phyloP scores from a whole-genome alignment of 1,284 basidiomycete species.

The Neolentinus lepideus region DNA sequence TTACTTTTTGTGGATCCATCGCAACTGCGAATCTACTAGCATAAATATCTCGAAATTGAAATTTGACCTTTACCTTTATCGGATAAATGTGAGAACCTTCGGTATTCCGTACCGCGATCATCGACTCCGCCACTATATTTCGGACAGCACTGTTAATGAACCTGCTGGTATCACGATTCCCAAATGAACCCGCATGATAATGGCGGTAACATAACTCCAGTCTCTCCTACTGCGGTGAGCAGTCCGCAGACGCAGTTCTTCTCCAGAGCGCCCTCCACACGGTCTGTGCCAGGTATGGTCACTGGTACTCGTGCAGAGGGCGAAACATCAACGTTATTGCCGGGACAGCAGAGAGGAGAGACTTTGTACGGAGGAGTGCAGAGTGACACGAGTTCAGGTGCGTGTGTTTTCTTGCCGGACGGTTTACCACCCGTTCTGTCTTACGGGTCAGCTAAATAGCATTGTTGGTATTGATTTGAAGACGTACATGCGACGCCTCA shows the following conservation, averaged over 20 bases:
- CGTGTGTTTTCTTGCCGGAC: background rate
- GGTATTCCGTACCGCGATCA: background rate
- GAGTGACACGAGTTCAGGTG: background rate
- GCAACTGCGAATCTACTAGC: no score
- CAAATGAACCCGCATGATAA: background rate
- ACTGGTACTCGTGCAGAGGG: background rate
- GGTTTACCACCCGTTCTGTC: background rate
- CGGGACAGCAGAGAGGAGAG: background rate
- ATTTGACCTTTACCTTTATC: no score
- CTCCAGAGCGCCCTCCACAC: background rate
- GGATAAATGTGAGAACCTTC: background rate
- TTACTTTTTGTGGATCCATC: no score
- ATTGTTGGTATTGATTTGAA: background rate
- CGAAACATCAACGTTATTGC: background rate
- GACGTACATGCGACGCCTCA: background rate
- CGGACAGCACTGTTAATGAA: background rate
- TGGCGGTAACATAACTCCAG: background rate
- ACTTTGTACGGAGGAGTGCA: background rate
- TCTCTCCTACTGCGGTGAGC: background rate
- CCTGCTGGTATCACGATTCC: background rate
- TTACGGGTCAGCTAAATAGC: background rate
- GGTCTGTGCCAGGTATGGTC: background rate
- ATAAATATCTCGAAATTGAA: no score
- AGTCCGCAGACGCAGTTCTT: background rate
- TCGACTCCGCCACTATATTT: background rate